phyloP scores from a whole-genome alignment of 306 rosid genomes.

The Malus sylvestris region DNA sequence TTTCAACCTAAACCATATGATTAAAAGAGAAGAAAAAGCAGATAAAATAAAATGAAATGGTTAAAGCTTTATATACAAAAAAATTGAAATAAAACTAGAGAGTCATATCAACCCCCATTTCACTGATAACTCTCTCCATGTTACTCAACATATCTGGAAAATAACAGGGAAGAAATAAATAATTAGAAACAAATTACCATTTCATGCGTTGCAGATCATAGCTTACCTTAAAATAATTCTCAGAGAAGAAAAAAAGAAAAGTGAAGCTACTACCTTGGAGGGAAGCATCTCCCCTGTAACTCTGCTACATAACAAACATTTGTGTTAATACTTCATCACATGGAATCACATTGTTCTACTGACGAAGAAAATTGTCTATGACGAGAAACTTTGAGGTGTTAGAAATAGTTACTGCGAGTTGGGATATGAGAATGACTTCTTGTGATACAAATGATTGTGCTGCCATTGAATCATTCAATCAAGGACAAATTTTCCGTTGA shows the following conservation, averaged over 20 bases:
- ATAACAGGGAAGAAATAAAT: slow-evolving; percentile 2
- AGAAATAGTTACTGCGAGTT: slow-evolving; percentile 46
- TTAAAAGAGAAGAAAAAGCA: neutral
- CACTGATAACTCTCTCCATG: slow-evolving; percentile 65
- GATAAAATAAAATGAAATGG: neutral
- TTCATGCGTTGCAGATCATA: neutral
- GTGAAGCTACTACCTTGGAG: slow-evolving; percentile 58
- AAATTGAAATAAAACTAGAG: neutral
- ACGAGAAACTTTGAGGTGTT: neutral
- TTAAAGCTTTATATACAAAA: neutral
- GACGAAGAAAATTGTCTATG: slow-evolving; percentile 5
- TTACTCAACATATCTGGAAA: slow-evolving; percentile 63
- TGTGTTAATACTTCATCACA: slow-evolving; percentile 7
- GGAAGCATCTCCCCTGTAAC: slow-evolving; percentile 69
- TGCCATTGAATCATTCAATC: slow-evolving; percentile 32
- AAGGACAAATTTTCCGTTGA: slow-evolving; percentile 22
- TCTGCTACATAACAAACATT: slow-evolving; percentile 41
- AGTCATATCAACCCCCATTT: slow-evolving; percentile 45
- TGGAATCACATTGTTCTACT: neutral
- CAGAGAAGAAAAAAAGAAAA: neutral
- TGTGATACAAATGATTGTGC: slow-evolving; percentile 30
- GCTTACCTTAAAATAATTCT: neutral
- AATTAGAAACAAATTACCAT: slow-evolving; percentile 3
- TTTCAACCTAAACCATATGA: neutral
- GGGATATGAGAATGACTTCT: slow-evolving; percentile 55